Evolutionary conservation across 805 yeast species (phyloP).

Genomic region (Maudiozyma barnettii): DNA sequence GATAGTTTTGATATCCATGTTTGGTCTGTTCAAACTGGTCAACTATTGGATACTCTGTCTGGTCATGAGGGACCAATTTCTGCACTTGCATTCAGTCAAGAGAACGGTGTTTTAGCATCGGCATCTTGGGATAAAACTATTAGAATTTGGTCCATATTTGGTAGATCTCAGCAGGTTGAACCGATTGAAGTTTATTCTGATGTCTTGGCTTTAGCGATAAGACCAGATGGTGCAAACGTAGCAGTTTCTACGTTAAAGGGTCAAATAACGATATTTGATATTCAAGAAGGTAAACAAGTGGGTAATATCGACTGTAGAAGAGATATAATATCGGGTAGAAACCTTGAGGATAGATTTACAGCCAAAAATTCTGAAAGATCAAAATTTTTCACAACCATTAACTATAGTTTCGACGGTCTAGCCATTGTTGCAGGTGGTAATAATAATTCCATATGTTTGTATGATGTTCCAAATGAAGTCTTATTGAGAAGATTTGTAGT

Average conservation of each 20-base stretch:
- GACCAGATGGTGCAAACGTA: conserved; percentile 88
- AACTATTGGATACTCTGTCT: conserved; percentile 71
- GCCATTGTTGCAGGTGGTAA: conserved; percentile 89
- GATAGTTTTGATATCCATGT: conserved; percentile 87
- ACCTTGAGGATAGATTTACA: conserved; percentile 70
- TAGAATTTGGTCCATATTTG: conserved; percentile 86
- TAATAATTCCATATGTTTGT: conserved; percentile 81
- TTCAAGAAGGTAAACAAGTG: conserved; percentile 69
- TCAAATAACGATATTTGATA: conserved; percentile 72
- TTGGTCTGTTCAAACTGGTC: conserved; percentile 97
- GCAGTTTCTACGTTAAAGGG: conserved; percentile 89
- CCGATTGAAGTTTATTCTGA: conserved; percentile 82
- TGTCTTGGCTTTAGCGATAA: conserved; percentile 68
- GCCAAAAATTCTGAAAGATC: conserved; percentile 76
- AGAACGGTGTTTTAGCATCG: conserved; percentile 68
- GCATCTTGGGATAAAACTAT: conserved; percentile 97
- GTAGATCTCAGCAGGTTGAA: conserved; percentile 78
- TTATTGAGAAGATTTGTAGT: conserved; percentile 72
- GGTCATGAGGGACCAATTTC: conserved; percentile 97
- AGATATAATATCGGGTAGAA: conserved; percentile 83
- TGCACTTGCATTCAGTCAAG: conserved; percentile 73
- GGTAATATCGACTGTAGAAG: conserved; percentile 78
- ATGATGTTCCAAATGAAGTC: conserved; percentile 84
- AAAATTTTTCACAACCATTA: conserved; percentile 69
- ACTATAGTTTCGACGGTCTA: conserved; percentile 83